phyloP scores from a whole-genome alignment of 2,329 filamentous ascomycete species.

The Tolypocladium ophioglossoides region DNA sequence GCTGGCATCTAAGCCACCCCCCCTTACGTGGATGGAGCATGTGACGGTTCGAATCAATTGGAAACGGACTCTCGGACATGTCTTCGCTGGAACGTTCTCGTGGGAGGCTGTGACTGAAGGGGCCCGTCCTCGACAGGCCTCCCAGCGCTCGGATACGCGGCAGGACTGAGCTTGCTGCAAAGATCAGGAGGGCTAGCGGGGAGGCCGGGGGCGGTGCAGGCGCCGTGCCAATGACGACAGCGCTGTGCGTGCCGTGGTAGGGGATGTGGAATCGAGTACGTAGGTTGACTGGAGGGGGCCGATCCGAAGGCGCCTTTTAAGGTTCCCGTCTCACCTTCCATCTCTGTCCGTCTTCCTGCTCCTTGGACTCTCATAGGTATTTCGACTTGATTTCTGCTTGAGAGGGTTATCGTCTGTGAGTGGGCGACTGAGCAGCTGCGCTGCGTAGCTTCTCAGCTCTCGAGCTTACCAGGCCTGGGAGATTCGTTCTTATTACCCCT shows the following conservation, averaged over 20 bases:
- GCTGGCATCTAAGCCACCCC: not conserved
- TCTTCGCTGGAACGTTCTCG: not conserved
- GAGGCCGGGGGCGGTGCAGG: not conserved
- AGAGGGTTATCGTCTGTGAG: not conserved
- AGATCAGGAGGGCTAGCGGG: not conserved
- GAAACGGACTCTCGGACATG: not conserved
- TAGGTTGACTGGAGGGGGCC: not conserved
- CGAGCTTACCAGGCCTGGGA: not conserved
- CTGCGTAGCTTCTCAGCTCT: not conserved
- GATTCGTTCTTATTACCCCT: not conserved
- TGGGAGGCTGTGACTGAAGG: constrained; percentile 2
- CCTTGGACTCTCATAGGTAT: not conserved
- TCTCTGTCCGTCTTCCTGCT: no score
- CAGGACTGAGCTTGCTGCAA: no score
- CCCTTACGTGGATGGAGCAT: not conserved
- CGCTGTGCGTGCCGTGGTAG: not conserved
- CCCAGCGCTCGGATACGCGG: not conserved
- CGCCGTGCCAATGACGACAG: not conserved
- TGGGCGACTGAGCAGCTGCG: not conserved
- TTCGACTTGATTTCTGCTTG: not conserved
- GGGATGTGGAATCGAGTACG: not conserved
- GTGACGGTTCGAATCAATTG: not conserved
- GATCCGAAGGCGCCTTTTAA: not conserved
- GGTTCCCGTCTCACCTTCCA: not conserved
- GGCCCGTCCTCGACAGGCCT: not conserved